Evolutionary conservation across 176 grass and related monocot genomes (phyloP).

Genomic region (Puya raimondii): DNA sequence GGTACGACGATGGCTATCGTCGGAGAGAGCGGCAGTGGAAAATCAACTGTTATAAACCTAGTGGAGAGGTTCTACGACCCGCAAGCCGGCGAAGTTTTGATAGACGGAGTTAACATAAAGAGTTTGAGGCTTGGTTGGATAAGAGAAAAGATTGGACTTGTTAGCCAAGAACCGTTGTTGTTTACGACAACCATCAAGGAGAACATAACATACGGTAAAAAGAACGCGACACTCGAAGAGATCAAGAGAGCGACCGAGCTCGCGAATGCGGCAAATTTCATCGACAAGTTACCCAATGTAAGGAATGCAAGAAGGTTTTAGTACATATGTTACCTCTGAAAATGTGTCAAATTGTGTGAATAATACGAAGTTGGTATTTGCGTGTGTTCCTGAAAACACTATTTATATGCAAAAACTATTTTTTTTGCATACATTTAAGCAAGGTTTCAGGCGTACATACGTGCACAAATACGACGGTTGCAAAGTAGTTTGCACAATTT

Average conservation of each 20-base stretch:
- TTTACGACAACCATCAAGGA: slow-evolving; percentile 82
- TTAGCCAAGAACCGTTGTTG: slow-evolving; percentile 85
- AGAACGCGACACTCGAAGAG: slow-evolving; percentile 68
- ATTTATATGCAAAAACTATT: too few species aligned
- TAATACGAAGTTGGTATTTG: neutral
- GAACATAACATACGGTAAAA: slow-evolving; percentile 83
- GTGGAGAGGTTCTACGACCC: slow-evolving; percentile 85
- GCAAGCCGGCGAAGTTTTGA: slow-evolving; percentile 64
- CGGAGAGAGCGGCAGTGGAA: slow-evolving; percentile 88
- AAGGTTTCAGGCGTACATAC: too few species aligned
- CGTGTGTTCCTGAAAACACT: neutral
- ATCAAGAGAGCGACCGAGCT: slow-evolving; percentile 59
- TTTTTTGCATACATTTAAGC: too few species aligned
- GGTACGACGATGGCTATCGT: slow-evolving; percentile 82
- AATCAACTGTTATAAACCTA: slow-evolving; percentile 78
- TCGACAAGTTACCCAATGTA: slow-evolving; percentile 81
- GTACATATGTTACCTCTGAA: slow-evolving; percentile 4
- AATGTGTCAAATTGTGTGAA: neutral
- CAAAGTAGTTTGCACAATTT: too few species aligned
- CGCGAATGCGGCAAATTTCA: slow-evolving; percentile 83
- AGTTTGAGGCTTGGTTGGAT: slow-evolving; percentile 56
- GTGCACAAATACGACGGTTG: too few species aligned
- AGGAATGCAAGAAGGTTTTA: neutral
- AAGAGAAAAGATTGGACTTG: slow-evolving; percentile 70
- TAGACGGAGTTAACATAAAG: slow-evolving; percentile 78